Conservation (phyloP, 306 rosid species). For the Glycine tomentella region DNA sequence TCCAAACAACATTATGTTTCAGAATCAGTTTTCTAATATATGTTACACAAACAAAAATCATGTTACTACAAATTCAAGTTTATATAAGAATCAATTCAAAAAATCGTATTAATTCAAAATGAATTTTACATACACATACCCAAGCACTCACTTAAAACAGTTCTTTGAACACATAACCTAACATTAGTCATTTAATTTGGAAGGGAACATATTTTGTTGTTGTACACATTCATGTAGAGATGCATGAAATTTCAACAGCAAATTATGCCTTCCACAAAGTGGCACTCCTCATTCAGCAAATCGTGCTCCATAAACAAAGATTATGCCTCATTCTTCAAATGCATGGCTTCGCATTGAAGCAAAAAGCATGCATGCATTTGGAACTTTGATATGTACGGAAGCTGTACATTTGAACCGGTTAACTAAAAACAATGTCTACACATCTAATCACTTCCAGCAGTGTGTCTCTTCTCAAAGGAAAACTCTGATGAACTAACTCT, state of each 20-base stretch:
- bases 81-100: background rate
- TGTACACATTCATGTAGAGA: background rate
- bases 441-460: background rate
- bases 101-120: background rate
- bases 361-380: constrained; percentile 20
- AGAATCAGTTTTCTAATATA: no score
- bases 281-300: background rate
- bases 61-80: background rate
- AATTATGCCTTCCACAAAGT: constrained; percentile 1
- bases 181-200: background rate
- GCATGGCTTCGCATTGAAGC: background rate
- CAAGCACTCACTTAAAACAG: background rate
- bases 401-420: constrained; percentile 23
- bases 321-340: constrained; percentile 7
- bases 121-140: background rate
- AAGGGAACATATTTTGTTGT: background rate
- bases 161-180: background rate
- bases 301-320: constrained; percentile 15
- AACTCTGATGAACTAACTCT: constrained; percentile 42
- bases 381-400: constrained; percentile 19
- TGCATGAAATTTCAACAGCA: background rate
- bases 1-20: no score
- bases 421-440: background rate
- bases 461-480: constrained; percentile 53
- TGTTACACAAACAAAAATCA: background rate